A percentile compares a stretch with the other conserved stretches of the same genome.
phyloP scores from a whole-genome alignment of 2,329 filamentous ascomycete genomes.

The Alternaria ventricosa region DNA sequence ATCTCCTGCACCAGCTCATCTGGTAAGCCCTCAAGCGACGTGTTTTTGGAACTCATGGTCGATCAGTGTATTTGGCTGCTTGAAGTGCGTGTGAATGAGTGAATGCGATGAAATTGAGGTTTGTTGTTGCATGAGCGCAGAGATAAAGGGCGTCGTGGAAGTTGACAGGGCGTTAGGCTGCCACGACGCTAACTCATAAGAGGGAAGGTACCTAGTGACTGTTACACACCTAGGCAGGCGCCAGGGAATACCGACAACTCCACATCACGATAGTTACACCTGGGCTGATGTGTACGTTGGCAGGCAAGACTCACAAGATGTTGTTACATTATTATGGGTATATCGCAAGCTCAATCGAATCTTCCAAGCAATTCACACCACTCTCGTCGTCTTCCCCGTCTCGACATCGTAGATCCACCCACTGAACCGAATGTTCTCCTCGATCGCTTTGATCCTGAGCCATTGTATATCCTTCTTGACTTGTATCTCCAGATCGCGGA shows the following conservation, averaged over 20 bases:
- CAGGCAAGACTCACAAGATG: neutral
- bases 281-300: neutral
- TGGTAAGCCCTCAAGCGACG: constrained; percentile 19
- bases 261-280: neutral
- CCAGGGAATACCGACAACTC: neutral
- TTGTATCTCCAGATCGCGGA: constrained; percentile 62
- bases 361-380: constrained; percentile 39
- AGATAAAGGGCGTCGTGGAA: neutral
- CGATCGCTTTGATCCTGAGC: constrained; percentile 66
- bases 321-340: constrained; percentile 11
- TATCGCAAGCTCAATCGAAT: constrained; percentile 2
- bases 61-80: too few relatives aligned
- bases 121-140: neutral
- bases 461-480: constrained; percentile 71
- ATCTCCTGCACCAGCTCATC: constrained; percentile 34
- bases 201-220: neutral
- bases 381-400: constrained; percentile 66
- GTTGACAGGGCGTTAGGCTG: neutral
- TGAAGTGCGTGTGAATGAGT: neutral
- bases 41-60: neutral
- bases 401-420: constrained; percentile 83
- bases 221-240: neutral
- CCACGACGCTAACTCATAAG: neutral
- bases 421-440: constrained; percentile 66
- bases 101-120: neutral